phyloP scores from a whole-genome alignment of 139 green algal genomes.

The Spirogloea muscicola region DNA sequence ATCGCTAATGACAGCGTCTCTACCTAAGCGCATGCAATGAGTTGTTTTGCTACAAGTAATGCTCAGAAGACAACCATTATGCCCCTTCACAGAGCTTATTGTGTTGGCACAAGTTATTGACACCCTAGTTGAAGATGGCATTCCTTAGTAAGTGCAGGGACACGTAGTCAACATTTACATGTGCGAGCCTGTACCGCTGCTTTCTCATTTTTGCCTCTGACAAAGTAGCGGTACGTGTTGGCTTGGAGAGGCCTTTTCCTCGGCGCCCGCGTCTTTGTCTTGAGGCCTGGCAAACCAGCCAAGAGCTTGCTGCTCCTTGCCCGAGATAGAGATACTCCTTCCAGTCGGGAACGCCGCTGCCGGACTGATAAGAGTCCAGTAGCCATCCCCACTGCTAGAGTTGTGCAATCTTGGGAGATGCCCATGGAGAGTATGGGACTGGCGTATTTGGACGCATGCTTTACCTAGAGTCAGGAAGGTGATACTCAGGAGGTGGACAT shows the following conservation, averaged over 20 bases:
- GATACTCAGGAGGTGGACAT: background rate
- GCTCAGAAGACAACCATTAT: too few species aligned
- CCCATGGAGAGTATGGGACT: slow-evolving; percentile 70
- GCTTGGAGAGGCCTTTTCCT: slow-evolving; percentile 43
- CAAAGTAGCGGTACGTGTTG: slow-evolving; percentile 69
- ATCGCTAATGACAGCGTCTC: too few species aligned
- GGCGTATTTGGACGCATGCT: slow-evolving; percentile 72
- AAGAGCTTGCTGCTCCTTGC: background rate
- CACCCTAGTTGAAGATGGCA: too few species aligned
- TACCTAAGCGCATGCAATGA: too few species aligned
- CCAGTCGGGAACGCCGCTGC: slow-evolving; percentile 1
- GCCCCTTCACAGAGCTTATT: too few species aligned
- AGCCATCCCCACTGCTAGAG: slow-evolving; percentile 81
- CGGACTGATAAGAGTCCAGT: slow-evolving; percentile 69
- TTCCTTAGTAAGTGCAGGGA: too few species aligned
- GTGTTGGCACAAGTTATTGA: too few species aligned
- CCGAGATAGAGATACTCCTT: background rate
- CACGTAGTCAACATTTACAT: too few species aligned
- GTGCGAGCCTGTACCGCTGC: too few species aligned
- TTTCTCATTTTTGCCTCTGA: slow-evolving; percentile 4
- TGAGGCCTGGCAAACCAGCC: background rate
- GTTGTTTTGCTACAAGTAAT: too few species aligned
- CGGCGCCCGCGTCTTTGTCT: background rate
- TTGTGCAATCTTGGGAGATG: slow-evolving; percentile 62
- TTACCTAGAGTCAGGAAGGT: slow-evolving; percentile 50